Evolutionary conservation across 2,329 filamentous ascomycete species (phyloP), one percentile per base, ranked within the genome.

Genomic region (Grosmannia serpens): DNA sequence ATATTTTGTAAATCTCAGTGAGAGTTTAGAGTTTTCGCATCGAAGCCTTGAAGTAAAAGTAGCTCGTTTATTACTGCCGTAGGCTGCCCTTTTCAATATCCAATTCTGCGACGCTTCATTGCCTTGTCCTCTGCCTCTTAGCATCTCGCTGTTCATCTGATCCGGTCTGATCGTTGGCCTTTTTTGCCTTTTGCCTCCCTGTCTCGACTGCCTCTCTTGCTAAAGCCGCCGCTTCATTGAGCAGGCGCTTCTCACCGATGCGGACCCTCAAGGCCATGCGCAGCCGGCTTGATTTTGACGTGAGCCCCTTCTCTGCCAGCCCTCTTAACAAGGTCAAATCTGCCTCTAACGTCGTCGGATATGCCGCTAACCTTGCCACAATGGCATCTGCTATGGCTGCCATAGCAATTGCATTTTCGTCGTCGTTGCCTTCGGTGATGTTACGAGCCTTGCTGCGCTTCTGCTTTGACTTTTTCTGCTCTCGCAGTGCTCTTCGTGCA

Each of bases 401-500:
- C 22, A 74, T 65, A 11, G 73, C 71, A 5, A 79, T 67, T 62
- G 76, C 55, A 24, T 61, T 62, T 1, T 62, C 62, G 4, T 46
- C 27, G 11, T 41, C 5, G 27, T 55, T 53, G 22, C 11, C 46
- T 17, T 47, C 44, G n/a, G n/a, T 49, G 27, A 31, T 27, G n/a
- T 61, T 58, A 50, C 50, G 44, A 15, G n/a, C 53, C 41, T 62
- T 62, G 53, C 55, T 51, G 17, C 13, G 33, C 33, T 54, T 54
- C 5, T 72, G 71, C 26, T 57, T 54, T 3, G 26, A 15, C 46
- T 55, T 59, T 17, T 57, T 55, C 41, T 38, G 24, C 47, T 56
- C 47, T 27, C 46, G 35, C 27, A 76, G 74, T 10, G 79, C 65
- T 1, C 70, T 70, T 65, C 81, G 82, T 57, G 82, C 68, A 27